Evolutionary conservation across 257 asterid species (phyloP), one percentile per base, ranked within the genome.

Genomic region (Solanum etuberosum): DNA sequence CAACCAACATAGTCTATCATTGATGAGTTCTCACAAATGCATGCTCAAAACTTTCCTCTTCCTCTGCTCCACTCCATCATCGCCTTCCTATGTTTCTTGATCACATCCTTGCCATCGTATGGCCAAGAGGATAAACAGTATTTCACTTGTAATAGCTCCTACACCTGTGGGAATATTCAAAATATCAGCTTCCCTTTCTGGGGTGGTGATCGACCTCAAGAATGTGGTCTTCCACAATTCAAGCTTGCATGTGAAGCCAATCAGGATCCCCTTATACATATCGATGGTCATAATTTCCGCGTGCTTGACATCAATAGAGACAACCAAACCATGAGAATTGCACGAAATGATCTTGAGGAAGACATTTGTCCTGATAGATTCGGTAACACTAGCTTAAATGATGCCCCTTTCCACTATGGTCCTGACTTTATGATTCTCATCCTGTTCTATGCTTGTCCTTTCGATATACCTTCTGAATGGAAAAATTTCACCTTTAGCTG

Each of bases 201-300:
- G 92, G 94, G 93, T 84, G 88, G 91, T 18, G 84, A 86, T 83
- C 84, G 91, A 82, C 89, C 89, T 38, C 77, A 32, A 27, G 91
- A 91, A 71, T 93, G 97, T 89, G 96, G 96, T 63, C 82, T 87
- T 83, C 91, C 91, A n/a, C 89, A 80, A 68, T 90, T 92, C 73
- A 7, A 89, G 61, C 91, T 93, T 63, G 43, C 3, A 48, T 94
- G 95, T 61, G 31, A 80, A 42, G 81, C 85, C 87, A 73, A 70
- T 61, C 43, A 86, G 42, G 1, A 74, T 89, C 67, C 89, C 1
- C 63, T 88, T 40, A 87, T 87, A 9, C 16, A 25, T 9, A 80
- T 87, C 9, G 16, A 34, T 27, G 9, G 5, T 34, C 83, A 40
- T n/a, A 27, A 68, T 23, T 89, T 70, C 42, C 90, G 78, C 1